Evolutionary conservation across 2,329 filamentous ascomycete genomes (phyloP), one percentile per base, ranked within the genome.

Genomic region (Aschersonia sp.): DNA sequence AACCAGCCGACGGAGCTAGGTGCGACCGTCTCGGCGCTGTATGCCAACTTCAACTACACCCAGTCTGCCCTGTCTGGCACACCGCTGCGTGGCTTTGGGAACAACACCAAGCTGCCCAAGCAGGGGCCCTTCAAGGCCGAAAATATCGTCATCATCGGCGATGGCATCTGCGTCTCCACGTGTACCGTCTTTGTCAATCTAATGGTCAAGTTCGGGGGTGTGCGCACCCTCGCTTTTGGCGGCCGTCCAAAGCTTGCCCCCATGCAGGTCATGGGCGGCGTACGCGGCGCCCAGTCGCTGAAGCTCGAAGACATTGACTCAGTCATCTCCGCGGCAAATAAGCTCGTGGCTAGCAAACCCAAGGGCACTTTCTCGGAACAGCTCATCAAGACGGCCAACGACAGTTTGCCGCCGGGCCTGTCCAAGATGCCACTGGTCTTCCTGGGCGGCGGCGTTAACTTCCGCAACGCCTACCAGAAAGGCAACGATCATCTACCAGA

Each of bases 261-360:
- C 2, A 81, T 79, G 63, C 75, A 80, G 61, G 68, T 66, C 3
- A 61, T 81, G 2, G 78, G 78, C n/a, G 76, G 75, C 11, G 68
- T 74, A 9, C 76, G 78, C 53, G 79, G 79, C 30, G 63, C 65
- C 0, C 66, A 72, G 49, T 57, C 67, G 3, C 48, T 63, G 5
- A 49, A 49, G 0, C 60, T 63, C 45, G 49, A 52, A 5, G 48
- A 55, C 1, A 54, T 62, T 12, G n/a, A 45, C 5, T 5, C 5
- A 6, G 33, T 11, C n/a, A 12, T n/a, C 5, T 6, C 12, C 3
- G n/a, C 11, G 5, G n/a, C 41, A n/a, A 22, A 30, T 31, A 29
- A 43, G 12, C 9, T 30, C 30, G n/a, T 14, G 2, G 10, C 22
- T 2, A 22, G 22, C 22, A 4, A 2, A 4, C 22, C 22, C 4